A percentile compares a stretch with the other conserved stretches of the same genome.
These are phyloP conservation scores for Lecanosticta acicola DNA, from an alignment of 2,329 filamentous ascomycete genomes.

Conservation along the genomic window DNA sequence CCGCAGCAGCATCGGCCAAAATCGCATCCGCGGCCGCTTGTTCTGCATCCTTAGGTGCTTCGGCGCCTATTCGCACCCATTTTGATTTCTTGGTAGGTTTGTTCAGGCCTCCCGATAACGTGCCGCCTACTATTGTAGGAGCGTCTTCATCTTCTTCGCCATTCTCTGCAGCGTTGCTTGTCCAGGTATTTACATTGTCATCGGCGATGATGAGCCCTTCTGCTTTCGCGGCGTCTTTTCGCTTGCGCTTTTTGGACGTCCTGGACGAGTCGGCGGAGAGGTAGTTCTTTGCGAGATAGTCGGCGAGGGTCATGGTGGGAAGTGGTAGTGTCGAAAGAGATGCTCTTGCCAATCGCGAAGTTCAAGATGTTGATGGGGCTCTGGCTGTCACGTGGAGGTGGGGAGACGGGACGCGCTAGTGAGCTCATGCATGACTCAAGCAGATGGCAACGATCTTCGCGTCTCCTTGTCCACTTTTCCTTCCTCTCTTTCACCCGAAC, in stretches of 20 bases:
- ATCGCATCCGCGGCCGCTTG: constrained; percentile 56
- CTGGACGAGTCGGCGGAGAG: constrained; percentile 63
- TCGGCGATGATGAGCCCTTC: constrained; percentile 45
- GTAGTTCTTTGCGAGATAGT: constrained; percentile 89
- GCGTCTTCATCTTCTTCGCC: constrained; percentile 53
- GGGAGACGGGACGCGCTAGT: background rate
- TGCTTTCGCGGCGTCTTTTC: constrained; percentile 37
- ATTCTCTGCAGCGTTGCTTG: constrained; percentile 38
- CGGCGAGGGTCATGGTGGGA: constrained; percentile 58
- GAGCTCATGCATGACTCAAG: background rate
- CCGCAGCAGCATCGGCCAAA: constrained; percentile 31
- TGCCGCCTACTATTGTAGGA: constrained; percentile 38
- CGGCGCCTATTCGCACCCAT: constrained; percentile 67
- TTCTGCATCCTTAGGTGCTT: constrained; percentile 46
- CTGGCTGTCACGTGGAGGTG: background rate
- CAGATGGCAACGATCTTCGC: no score
- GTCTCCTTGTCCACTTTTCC: background rate
- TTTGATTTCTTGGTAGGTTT: constrained; percentile 65
- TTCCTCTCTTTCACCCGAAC: background rate
- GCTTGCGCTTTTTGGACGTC: constrained; percentile 50
- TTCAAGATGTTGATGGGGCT: constrained; percentile 1
- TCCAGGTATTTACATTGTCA: constrained; percentile 52
- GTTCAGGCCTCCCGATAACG: constrained; percentile 51
- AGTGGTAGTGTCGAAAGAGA: background rate
- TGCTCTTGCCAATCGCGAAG: background rate